Percentiles rank a stretch among this genome's conserved stretches.
These are phyloP conservation scores for Canavalia ensiformis DNA, from an alignment of 306 rosid species.

Conservation along the genomic window DNA sequence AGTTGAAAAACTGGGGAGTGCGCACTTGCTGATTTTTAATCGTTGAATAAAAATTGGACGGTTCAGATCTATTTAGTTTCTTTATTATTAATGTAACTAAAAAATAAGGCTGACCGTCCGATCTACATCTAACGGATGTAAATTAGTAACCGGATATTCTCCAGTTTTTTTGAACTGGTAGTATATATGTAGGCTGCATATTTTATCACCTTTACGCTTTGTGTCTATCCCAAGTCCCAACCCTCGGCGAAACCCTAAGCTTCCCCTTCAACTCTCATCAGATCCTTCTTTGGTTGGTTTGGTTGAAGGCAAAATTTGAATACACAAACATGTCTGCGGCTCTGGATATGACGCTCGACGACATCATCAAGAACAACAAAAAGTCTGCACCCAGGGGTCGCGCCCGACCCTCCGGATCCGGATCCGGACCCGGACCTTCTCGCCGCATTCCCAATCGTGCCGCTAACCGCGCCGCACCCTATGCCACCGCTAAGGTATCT, in stretches of 20 bases:
- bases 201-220: too few species aligned
- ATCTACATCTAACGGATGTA: too few species aligned
- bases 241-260: slow-evolving; percentile 39
- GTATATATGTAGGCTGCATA: too few species aligned
- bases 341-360: slow-evolving; percentile 88
- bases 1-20: too few species aligned
- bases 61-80: too few species aligned
- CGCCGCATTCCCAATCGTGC: slow-evolving; percentile 80
- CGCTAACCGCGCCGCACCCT: slow-evolving; percentile 74
- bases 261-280: slow-evolving; percentile 5
- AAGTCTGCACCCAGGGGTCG: slow-evolving; percentile 86
- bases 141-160: too few species aligned
- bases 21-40: too few species aligned
- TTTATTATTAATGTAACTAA: too few species aligned
- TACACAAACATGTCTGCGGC: slow-evolving; percentile 67
- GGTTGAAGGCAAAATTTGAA: not conserved
- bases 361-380: slow-evolving; percentile 85
- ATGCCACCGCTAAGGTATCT: slow-evolving; percentile 65
- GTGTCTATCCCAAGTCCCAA: too few species aligned
- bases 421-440: slow-evolving; percentile 73
- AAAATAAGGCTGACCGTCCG: too few species aligned
- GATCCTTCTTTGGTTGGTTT: not conserved
- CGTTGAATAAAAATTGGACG: too few species aligned
- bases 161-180: too few species aligned
- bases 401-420: slow-evolving; percentile 53